Evolutionary conservation across 352 stramenopile species (phyloP), one percentile per base, ranked within the genome.

Genomic region (Globisporangium sylvaticum): DNA sequence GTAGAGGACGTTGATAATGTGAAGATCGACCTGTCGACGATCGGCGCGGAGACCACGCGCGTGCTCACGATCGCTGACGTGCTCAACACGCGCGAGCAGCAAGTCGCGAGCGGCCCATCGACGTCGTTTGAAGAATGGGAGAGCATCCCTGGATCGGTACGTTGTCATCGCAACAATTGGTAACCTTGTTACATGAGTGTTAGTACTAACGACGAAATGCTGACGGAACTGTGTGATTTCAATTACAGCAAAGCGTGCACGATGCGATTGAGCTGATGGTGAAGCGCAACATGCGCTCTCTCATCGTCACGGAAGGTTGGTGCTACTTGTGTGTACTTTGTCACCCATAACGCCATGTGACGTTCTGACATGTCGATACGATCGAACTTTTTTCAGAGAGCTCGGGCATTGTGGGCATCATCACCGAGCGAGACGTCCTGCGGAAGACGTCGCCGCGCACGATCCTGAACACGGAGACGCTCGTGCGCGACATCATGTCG

Each of bases 401-500:
- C 34, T 73, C 75, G 44, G 87, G 84, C 0, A 87, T 95, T 50
- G 83, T 95, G 3, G 87, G 87, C 5, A 95, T 95, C 64, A 82
- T 95, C 20, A 95, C 87, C 3, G 87, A 95, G 76, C 80, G 87
- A 54, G 87, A 95, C 57, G 77, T 95, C 18, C 66, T 95, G 29
- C 89, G 86, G 46, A 95, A 95, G 76, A 84, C 79, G 22, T 89
- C 76, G 34, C 83, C 79, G 22, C 74, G 80, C 4, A 77, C 75
- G 32, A 76, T 88, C 27, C 70, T 76, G 15, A 70, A 62, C 27
- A 70, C 87, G 5, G 73, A 88, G 65, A 84, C 79, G 64, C 66
- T 77, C 6, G 85, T 95, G 46, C 83, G 84, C 61, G 80, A 93
- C 34, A 86, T 95, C 71, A 95, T 93, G 87, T 90, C 83, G 37